Percentiles rank a stretch among this genome's conserved stretches.
phyloP scores from a whole-genome alignment of 1,284 basidiomycete genomes.

The Heliocybe sulcata region DNA sequence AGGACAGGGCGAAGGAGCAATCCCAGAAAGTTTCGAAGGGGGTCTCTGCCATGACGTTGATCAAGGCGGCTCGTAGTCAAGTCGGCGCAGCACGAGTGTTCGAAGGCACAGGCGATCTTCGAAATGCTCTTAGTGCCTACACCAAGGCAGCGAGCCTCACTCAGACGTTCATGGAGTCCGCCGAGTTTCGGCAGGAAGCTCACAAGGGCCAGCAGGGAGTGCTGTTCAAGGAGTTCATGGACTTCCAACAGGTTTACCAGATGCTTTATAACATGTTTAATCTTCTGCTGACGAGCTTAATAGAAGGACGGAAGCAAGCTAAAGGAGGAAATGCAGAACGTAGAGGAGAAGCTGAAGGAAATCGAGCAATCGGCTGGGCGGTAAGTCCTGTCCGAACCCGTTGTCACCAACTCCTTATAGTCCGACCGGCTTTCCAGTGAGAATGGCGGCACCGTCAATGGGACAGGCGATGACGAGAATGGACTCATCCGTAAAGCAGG shows the following conservation, averaged over 20 bases:
- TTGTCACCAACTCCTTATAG: neutral
- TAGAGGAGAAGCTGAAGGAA: slow-evolving; percentile 54
- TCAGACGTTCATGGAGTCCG: slow-evolving; percentile 47
- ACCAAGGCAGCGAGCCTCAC: slow-evolving; percentile 53
- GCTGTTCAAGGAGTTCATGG: slow-evolving; percentile 47
- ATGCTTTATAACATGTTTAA: slow-evolving; percentile 7
- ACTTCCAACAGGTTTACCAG: slow-evolving; percentile 48
- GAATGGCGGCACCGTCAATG: slow-evolving; percentile 9
- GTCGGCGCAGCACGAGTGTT: slow-evolving; percentile 37
- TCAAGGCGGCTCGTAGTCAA: slow-evolving; percentile 53
- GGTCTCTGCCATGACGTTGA: slow-evolving; percentile 45
- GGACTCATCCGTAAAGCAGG: slow-evolving; percentile 33
- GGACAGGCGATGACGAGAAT: slow-evolving; percentile 12
- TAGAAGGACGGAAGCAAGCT: slow-evolving; percentile 48
- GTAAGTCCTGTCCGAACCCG: slow-evolving; percentile 24
- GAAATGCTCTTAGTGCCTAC: slow-evolving; percentile 48
- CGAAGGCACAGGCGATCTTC: slow-evolving; percentile 52
- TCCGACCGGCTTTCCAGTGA: neutral
- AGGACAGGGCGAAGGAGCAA: slow-evolving; percentile 50
- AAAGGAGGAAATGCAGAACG: slow-evolving; percentile 32
- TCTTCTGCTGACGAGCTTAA: neutral
- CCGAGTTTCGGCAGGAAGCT: slow-evolving; percentile 46
- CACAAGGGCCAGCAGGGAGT: slow-evolving; percentile 36
- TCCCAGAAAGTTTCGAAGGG: slow-evolving; percentile 46
- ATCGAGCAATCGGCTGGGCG: slow-evolving; percentile 40